Percentiles rank a stretch among this genome's conserved stretches.
phyloP scores from a whole-genome alignment of 2,329 filamentous ascomycete species.

The Fusarium humuli region DNA sequence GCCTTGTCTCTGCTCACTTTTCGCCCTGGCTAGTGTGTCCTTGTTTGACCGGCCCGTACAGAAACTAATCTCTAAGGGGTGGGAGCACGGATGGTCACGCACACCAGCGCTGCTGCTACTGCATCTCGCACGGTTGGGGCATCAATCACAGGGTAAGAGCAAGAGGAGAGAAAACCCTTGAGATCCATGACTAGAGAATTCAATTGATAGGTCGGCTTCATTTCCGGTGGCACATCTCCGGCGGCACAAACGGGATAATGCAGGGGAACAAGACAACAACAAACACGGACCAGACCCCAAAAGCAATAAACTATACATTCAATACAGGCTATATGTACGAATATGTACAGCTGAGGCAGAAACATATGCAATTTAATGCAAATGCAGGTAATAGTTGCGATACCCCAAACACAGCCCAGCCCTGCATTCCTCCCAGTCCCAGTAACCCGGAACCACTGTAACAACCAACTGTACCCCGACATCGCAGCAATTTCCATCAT shows the following conservation, averaged over 20 bases:
- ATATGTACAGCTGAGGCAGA: slow-evolving; percentile 1
- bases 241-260: slow-evolving; percentile 24
- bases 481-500: slow-evolving; percentile 2
- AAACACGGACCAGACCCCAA: slow-evolving; percentile 22
- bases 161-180: background rate
- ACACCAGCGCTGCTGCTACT: slow-evolving; percentile 20
- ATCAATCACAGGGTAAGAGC: background rate
- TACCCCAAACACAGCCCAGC: background rate
- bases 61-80: background rate
- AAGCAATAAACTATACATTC: slow-evolving; percentile 5
- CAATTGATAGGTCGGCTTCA: slow-evolving; percentile 21
- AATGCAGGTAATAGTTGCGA: background rate
- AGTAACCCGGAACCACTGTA: slow-evolving; percentile 21
- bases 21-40: slow-evolving; percentile 9
- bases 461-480: slow-evolving; percentile 1
- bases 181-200: background rate
- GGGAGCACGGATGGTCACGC: slow-evolving; percentile 27
- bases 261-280: slow-evolving; percentile 16
- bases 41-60: background rate
- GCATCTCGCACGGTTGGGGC: slow-evolving; percentile 39
- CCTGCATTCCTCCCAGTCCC: slow-evolving; percentile 29
- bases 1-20: background rate
- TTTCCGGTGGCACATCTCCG: slow-evolving; percentile 26
- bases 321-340: background rate
- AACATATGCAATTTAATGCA: background rate